Percentiles rank a stretch among this genome's conserved stretches.
phyloP scores from a whole-genome alignment of 2,329 filamentous ascomycete species.

The Colletotrichum euphorbiae region DNA sequence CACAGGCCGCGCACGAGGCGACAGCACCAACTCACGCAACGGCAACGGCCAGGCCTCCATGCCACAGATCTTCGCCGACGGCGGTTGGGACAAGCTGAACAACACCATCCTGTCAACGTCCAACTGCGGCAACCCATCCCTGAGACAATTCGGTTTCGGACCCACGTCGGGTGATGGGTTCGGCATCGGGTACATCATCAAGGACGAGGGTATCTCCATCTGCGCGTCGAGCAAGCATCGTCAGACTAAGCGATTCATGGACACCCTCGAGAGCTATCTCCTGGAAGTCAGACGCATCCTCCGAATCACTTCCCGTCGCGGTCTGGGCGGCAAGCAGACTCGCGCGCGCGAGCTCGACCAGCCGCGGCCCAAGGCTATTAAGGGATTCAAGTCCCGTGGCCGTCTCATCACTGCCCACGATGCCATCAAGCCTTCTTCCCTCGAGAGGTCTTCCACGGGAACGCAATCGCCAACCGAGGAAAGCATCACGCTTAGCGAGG shows the following conservation, averaged over 20 bases:
- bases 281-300: conserved; percentile 90
- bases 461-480: conserved; percentile 74
- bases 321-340: conserved; percentile 54
- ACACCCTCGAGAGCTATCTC: conserved; percentile 89
- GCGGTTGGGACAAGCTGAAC: conserved; percentile 95
- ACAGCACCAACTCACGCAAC: conserved; percentile 66
- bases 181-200: conserved; percentile 99
- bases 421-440: conserved; percentile 51
- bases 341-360: conserved; percentile 67
- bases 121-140: conserved; percentile 97
- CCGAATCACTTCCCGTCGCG: conserved; percentile 69
- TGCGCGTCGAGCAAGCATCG: conserved; percentile 94
- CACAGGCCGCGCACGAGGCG: conserved; percentile 54
- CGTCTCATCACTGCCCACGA: conserved; percentile 74
- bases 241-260: conserved; percentile 90
- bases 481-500: conserved; percentile 79
- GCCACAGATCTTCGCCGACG: conserved; percentile 86
- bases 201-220: conserved; percentile 89
- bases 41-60: conserved; percentile 59
- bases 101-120: conserved; percentile 94
- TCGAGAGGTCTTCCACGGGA: conserved; percentile 56
- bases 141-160: conserved; percentile 96
- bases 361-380: conserved; percentile 50
- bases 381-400: conserved; percentile 77
- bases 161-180: conserved; percentile 95